Evolutionary conservation across 805 yeast genomes (phyloP), one percentile per base, ranked within the genome.

Genomic region (Lipomyces yamadae): DNA sequence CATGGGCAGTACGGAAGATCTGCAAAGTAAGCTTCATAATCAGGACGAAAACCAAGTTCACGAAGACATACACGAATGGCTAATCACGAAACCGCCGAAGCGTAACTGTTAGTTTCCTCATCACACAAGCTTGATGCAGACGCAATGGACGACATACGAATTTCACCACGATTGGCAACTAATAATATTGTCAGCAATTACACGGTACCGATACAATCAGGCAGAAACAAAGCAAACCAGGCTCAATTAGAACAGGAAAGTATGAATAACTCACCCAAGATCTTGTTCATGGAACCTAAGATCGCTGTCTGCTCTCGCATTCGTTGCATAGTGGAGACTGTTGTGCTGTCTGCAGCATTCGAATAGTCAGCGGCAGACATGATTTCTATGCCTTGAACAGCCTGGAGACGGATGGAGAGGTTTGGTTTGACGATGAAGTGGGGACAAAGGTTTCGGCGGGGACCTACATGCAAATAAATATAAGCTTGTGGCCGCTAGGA

Each of bases 1-100:
- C 99, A 81, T 95, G 99, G 68, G 99, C 99, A 48, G 98, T 89
- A 81, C 99, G 86, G 81, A 94, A 94, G 78, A 94, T 93, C 69
- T 80, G 77, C 56, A 76, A 72, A 42, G 77, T 52, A 10, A 52
- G 55, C 90, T 94, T 74, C 94, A 95, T 53, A 90, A 50, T 24
- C 18, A 45, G 55, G 42, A 18, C 11, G 24, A 60, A 18, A n/a
- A 13, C 37, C n/a, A 35, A 18, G 57, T 2, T 18, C 6, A 39
- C 39, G 35, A 18, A 15, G n/a, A 39, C 37, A 45, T 53, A 29
- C 63, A 53, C 65, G 53, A 48, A 63, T 50, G 34, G 57, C 66
- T 45, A 48, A n/a, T n/a, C n/a, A 52, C 57, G 33, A 58, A 56
- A 15, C 59, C 50, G 29, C 39, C 24, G 8, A 32, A 15, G 64